Evolutionary conservation across 352 stramenopile genomes (phyloP).

Genomic region (Phytophthora sojae): DNA sequence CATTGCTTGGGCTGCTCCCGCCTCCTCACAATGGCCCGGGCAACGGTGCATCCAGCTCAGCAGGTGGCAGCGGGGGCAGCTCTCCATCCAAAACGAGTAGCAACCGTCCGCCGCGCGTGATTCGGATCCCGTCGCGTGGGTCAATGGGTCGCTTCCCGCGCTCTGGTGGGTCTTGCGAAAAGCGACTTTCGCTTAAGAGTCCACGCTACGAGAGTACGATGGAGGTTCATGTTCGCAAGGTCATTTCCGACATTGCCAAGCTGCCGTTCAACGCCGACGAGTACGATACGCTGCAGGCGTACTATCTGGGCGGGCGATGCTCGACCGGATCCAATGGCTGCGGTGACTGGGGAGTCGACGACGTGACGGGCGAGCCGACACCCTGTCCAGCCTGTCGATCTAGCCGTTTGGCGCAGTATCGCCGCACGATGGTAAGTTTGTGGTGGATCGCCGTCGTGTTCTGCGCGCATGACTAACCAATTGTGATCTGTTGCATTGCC

Average conservation of each 20-base stretch:
- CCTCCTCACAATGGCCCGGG: conserved; percentile 43
- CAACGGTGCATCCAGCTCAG: conserved; percentile 25
- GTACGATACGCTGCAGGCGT: conserved; percentile 62
- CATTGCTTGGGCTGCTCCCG: conserved; percentile 45
- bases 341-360: conserved; percentile 25
- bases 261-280: conserved; percentile 77
- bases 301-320: conserved; percentile 64
- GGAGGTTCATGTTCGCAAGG: conserved; percentile 74
- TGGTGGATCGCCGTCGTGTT: conserved; percentile 6
- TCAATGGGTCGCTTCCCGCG: conserved; percentile 47
- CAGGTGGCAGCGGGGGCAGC: conserved; percentile 28
- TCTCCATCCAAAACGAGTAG: conserved; percentile 49
- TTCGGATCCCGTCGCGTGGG: conserved; percentile 54
- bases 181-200: conserved; percentile 69
- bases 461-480: not conserved
- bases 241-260: conserved; percentile 67
- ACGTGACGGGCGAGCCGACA: conserved; percentile 37
- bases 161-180: conserved; percentile 43
- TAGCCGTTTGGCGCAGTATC: conserved; percentile 67
- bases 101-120: conserved; percentile 50
- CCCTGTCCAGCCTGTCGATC: conserved; percentile 49
- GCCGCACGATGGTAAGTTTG: conserved; percentile 58
- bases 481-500: conserved; percentile 4
- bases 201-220: conserved; percentile 78
- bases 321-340: conserved; percentile 43